Evolutionary conservation across 371 early-diverging fungal genomes (phyloP).

Genomic region (Mortierella sp.): DNA sequence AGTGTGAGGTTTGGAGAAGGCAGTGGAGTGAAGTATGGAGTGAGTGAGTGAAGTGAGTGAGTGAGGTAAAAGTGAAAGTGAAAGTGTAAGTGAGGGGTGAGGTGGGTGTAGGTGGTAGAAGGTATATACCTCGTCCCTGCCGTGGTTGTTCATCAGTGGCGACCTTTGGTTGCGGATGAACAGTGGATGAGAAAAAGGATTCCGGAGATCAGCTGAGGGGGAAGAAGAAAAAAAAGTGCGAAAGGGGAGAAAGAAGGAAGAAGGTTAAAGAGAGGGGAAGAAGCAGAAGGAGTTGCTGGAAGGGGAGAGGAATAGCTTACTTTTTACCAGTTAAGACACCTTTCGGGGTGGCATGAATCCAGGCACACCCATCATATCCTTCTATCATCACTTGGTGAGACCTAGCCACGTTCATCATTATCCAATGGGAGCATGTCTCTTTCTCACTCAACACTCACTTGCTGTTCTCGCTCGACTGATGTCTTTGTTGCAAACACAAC

Average conservation of each 20-base stretch:
- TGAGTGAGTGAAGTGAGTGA: background rate
- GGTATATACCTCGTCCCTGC: conserved; percentile 27
- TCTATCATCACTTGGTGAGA: background rate
- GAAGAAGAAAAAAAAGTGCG: background rate
- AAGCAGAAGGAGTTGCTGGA: background rate
- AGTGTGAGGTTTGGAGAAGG: background rate
- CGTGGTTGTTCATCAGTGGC: conserved; percentile 16
- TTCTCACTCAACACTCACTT: background rate
- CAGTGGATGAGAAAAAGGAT: background rate
- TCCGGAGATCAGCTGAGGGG: background rate
- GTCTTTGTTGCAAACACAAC: background rate
- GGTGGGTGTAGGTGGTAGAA: background rate
- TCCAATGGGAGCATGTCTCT: background rate
- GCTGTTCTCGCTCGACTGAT: background rate
- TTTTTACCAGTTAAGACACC: no score
- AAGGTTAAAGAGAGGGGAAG: background rate
- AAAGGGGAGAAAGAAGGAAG: background rate
- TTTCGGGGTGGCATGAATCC: background rate
- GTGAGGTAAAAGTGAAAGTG: background rate
- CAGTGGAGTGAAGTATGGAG: background rate
- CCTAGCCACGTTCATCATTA: background rate
- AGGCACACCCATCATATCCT: background rate
- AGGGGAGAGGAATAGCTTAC: background rate
- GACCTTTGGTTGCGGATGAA: conserved; percentile 6
- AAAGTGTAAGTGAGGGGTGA: background rate